Base-by-base conservation (phyloP, 2,329 filamentous ascomycete species). In the Coniosporium tulheliwenetii region DNA sequence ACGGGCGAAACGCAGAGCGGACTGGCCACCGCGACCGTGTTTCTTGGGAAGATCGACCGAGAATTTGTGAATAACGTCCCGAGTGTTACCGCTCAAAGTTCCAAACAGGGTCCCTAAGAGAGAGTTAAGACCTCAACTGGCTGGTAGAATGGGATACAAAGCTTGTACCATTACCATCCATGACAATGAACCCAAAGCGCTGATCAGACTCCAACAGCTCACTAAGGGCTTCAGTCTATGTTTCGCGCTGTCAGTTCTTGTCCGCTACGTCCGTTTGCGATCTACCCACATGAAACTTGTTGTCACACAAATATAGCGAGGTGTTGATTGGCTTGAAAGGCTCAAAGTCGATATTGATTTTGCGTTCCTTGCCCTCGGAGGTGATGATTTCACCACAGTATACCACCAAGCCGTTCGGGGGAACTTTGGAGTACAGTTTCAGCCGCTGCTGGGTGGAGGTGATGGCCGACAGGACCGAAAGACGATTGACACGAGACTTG, bases 341-440 rank as follows among this genome's bases (percentile, higher is more conserved):
- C 67, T 98, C 91, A 62, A 98, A 98, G 61, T 98, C 93, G 62
- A 98, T 98, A 67, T 98, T 98, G 71, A 98, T 93, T 73, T 95
- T 98, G 59, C 91, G 77, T 69, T 98, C 91, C 67, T 98, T 98
- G 65, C 91, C 91, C 71, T 98, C 91, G 29, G 80, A 81, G 42
- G 91, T 98, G 71, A 98, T 81, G 62, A 98, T 96, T 95, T 98
- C 91, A 79, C 91, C 91, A 64, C 91, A 98, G 75, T 98, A 98
- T 52, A 98, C 83, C 50, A 98, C 91, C 50, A 98, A 71, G 45
- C 91, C 91, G 66, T 98, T 98, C 39, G 91, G 85, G 30, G 93
- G 91, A 43, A 98, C 91, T 67, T 96, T 96, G 68, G 87, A 94
- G 72, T 98, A 98, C 38, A 98, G 75, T 76, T 98, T 98, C 50